Percentiles rank a stretch among this genome's conserved stretches.
These are phyloP conservation scores for Botrytis deweyae DNA, from an alignment of 2,329 filamentous ascomycete genomes.

Conservation along the genomic window DNA sequence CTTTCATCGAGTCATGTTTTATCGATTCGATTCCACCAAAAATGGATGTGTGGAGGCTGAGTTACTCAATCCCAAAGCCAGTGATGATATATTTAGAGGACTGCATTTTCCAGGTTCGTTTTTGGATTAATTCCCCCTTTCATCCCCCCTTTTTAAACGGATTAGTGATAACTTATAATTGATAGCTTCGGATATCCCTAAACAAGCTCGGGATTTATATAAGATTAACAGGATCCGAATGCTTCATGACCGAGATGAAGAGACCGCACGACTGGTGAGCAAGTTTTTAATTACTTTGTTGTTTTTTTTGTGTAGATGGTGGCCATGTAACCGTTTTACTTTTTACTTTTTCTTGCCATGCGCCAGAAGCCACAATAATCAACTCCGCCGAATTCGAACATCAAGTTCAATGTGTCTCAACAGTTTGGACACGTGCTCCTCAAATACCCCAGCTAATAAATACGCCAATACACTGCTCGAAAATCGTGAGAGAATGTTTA, in stretches of 20 bases:
- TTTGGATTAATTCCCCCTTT: too few species aligned
- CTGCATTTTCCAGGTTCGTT: conserved; percentile 67
- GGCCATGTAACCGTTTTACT: not conserved
- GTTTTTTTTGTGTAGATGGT: not conserved
- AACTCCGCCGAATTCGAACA: not conserved
- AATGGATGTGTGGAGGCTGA: conserved; percentile 74
- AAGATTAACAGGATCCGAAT: conserved; percentile 86
- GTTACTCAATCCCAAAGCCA: conserved; percentile 76
- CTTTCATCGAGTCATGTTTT: conserved; percentile 90
- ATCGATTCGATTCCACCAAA: conserved; percentile 70
- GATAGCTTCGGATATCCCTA: conserved; percentile 76
- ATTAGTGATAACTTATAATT: not conserved
- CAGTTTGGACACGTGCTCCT: not conserved
- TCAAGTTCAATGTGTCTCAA: not conserved
- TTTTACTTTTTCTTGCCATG: too few species aligned
- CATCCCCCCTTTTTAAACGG: not conserved
- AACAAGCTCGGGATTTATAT: conserved; percentile 83
- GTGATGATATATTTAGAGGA: conserved; percentile 82
- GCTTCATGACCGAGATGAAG: conserved; percentile 78
- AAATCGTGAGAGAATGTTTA: not conserved
- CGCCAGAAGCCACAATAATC: not conserved
- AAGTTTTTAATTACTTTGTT: not conserved
- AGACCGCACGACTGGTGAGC: conserved; percentile 65
- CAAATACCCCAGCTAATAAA: not conserved
- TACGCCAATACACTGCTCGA: not conserved